A percentile compares a stretch with the other conserved stretches of the same genome.
phyloP scores from a whole-genome alignment of 345 rosid species.

The Triadica sebifera region DNA sequence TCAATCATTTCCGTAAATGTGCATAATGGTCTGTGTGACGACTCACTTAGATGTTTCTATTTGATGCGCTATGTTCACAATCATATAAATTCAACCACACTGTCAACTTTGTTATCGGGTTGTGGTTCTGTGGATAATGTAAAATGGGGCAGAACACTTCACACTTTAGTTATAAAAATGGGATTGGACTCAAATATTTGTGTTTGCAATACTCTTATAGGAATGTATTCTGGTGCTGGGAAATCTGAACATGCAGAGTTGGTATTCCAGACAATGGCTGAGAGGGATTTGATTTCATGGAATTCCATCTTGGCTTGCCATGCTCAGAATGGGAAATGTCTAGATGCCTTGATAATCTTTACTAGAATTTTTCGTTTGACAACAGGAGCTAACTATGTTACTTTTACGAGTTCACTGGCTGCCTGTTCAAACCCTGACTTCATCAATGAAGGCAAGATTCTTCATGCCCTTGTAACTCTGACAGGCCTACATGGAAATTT shows the following conservation, averaged over 20 bases:
- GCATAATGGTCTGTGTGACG: slow-evolving; percentile 48
- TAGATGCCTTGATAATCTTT: slow-evolving; percentile 51
- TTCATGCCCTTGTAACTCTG: slow-evolving; percentile 63
- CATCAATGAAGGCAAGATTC: slow-evolving; percentile 46
- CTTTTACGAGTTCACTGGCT: slow-evolving; percentile 69
- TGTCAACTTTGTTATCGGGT: slow-evolving; percentile 60
- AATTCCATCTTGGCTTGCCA: slow-evolving; percentile 69
- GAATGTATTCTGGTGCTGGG: slow-evolving; percentile 70
- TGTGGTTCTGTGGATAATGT: slow-evolving; percentile 55
- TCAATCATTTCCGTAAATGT: slow-evolving; percentile 56
- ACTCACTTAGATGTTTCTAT: slow-evolving; percentile 45
- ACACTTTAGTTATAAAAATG: slow-evolving; percentile 54
- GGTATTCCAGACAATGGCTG: slow-evolving; percentile 59
- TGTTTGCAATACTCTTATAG: slow-evolving; percentile 61
- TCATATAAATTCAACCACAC: slow-evolving; percentile 59
- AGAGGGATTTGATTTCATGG: slow-evolving; percentile 76
- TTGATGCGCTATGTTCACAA: slow-evolving; percentile 51
- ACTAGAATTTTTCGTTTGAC: slow-evolving; percentile 41
- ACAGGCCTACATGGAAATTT: slow-evolving; percentile 49
- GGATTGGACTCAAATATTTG: slow-evolving; percentile 53
- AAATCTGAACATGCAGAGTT: slow-evolving; percentile 53
- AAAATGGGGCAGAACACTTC: slow-evolving; percentile 74
- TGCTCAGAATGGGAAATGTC: slow-evolving; percentile 54
- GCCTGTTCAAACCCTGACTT: slow-evolving; percentile 60
- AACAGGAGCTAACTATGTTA: slow-evolving; percentile 49